Percentiles rank a stretch among this genome's conserved stretches.
Conservation (phyloP, 768 basidiomycete genomes). For the Russula brevipes region DNA sequence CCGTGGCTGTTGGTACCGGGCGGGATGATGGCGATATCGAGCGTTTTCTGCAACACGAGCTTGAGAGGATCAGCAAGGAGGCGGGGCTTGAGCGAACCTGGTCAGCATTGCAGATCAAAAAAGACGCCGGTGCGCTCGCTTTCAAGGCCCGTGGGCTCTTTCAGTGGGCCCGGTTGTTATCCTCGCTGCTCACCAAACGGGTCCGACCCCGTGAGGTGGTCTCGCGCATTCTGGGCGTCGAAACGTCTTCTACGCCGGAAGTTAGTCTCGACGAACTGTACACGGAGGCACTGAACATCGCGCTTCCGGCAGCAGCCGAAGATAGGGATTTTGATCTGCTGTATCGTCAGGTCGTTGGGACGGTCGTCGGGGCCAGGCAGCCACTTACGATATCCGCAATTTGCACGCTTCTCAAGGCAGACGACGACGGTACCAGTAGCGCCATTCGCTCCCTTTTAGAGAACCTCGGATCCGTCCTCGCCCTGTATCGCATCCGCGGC, state of each 20-base stretch:
- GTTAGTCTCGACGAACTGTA: conserved; percentile 17
- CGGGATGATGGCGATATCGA: conserved; percentile 19
- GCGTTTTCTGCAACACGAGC: conserved; percentile 9
- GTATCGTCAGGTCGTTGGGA: conserved; percentile 13
- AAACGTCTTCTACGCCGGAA: not conserved
- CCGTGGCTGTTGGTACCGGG: not conserved
- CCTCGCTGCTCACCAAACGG: conserved; percentile 9
- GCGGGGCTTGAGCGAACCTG: not conserved
- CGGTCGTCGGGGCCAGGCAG: conserved; percentile 10
- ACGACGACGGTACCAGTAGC: not conserved
- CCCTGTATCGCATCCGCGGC: not conserved
- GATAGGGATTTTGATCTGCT: conserved; percentile 9
- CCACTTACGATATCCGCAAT: conserved; percentile 16
- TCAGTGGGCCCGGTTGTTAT: conserved; percentile 22
- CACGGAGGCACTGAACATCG: conserved; percentile 7
- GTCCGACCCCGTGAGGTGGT: conserved; percentile 11
- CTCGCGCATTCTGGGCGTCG: conserved; percentile 7
- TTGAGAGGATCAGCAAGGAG: conserved; percentile 2
- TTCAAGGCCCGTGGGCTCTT: conserved; percentile 22
- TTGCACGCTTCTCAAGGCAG: conserved; percentile 10
- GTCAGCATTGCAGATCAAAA: conserved; percentile 1
- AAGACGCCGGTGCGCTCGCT: conserved; percentile 12
- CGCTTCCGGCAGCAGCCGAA: not conserved
- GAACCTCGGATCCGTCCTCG: conserved; percentile 20
- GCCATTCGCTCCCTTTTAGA: conserved; percentile 1